A percentile compares a stretch with the other conserved stretches of the same genome.
phyloP scores from a whole-genome alignment of 495 filamentous ascomycete genomes.

The Halenospora varia region DNA sequence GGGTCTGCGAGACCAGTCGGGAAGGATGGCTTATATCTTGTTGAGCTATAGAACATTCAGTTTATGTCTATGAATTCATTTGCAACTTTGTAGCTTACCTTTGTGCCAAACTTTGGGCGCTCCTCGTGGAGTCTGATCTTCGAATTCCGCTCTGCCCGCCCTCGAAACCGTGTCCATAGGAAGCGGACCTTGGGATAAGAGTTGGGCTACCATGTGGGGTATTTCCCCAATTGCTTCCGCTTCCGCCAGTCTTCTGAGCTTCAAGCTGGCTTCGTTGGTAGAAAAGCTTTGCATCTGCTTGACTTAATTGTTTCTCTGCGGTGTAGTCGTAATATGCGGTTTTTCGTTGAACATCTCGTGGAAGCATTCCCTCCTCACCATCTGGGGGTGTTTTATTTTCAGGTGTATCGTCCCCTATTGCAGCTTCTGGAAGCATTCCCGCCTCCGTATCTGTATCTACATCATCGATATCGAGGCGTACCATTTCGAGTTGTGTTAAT shows the following conservation, averaged over 20 bases:
- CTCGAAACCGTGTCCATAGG: conserved; percentile 22
- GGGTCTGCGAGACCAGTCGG: conserved; percentile 28
- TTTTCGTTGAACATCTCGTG: conserved; percentile 69
- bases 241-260: conserved; percentile 37
- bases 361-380: conserved; percentile 55
- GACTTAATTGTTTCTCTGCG: conserved; percentile 85
- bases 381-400: conserved; percentile 13
- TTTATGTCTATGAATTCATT: not conserved
- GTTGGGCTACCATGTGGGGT: conserved; percentile 48
- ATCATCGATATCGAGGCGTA: conserved; percentile 1
- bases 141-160: conserved; percentile 23
- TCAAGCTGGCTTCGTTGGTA: conserved; percentile 84
- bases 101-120: conserved; percentile 19
- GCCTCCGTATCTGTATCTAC: conserved; percentile 16
- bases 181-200: conserved; percentile 32
- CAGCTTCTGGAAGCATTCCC: conserved; percentile 24
- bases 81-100: conserved; percentile 3
- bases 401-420: conserved; percentile 13
- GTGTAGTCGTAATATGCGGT: conserved; percentile 83
- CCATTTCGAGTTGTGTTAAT: not conserved
- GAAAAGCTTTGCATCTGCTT: conserved; percentile 89
- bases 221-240: conserved; percentile 43
- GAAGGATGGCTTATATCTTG: conserved; percentile 24
- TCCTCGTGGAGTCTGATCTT: conserved; percentile 33
- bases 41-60: conserved; percentile 3